phyloP scores from a whole-genome alignment of 306 rosid species.

The Leucaena leucocephala region DNA sequence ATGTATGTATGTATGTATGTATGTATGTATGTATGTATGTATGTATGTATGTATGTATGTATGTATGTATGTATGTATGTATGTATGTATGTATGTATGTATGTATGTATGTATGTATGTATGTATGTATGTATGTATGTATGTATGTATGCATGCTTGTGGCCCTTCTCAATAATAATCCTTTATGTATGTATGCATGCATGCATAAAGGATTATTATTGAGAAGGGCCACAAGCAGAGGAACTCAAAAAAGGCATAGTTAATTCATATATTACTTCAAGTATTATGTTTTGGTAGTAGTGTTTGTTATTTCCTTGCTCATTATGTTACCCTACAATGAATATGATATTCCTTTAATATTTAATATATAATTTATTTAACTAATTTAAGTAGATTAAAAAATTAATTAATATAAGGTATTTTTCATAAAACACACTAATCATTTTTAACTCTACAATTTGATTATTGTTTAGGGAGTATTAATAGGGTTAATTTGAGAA shows the following conservation, averaged over 20 bases:
- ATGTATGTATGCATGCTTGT: too few species aligned
- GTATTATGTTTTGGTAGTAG: neutral
- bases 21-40: neutral
- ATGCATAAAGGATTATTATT: neutral
- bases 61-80: neutral
- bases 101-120: neutral
- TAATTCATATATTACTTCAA: neutral
- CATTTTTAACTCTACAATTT: too few species aligned
- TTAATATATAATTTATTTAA: too few species aligned
- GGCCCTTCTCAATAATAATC: neutral
- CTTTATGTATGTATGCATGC: too few species aligned
- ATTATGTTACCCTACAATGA: neutral
- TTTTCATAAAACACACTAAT: too few species aligned
- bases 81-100: neutral
- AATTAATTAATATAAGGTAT: too few species aligned
- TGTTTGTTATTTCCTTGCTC: neutral
- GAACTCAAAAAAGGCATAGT: neutral
- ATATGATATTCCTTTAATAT: neutral
- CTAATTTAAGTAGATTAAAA: too few species aligned
- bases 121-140: too few species aligned
- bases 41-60: neutral
- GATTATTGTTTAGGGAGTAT: too few species aligned
- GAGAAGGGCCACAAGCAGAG: neutral
- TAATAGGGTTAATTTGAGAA: too few species aligned
- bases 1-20: neutral